A percentile compares a stretch with the other conserved stretches of the same genome.
phyloP scores from a whole-genome alignment of 345 rosid species.

The Aethionema arabicum region DNA sequence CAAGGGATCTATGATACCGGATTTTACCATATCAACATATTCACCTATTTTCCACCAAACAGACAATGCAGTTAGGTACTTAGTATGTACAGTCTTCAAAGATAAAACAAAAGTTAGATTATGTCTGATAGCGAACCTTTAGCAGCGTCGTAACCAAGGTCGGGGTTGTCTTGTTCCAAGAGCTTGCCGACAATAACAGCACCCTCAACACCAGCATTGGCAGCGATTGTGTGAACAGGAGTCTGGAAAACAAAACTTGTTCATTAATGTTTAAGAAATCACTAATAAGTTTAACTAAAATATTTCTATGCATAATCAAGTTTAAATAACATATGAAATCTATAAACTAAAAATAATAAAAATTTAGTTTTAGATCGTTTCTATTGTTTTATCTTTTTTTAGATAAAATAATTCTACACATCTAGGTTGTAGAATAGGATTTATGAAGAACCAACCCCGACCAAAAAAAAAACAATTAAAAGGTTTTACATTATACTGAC shows the following conservation, averaged over 20 bases:
- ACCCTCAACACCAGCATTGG: slow-evolving; percentile 94
- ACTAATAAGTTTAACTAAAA: too few species aligned
- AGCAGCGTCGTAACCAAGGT: slow-evolving; percentile 97
- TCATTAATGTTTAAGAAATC: too few species aligned
- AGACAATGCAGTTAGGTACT: not conserved
- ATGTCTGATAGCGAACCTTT: slow-evolving; percentile 48
- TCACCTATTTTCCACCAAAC: slow-evolving; percentile 50
- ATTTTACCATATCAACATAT: slow-evolving; percentile 89
- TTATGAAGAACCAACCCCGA: too few species aligned
- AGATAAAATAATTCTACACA: too few species aligned
- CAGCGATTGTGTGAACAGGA: slow-evolving; percentile 81
- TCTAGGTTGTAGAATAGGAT: too few species aligned
- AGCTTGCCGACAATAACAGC: slow-evolving; percentile 96
- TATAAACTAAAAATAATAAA: too few species aligned
- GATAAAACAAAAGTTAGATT: not conserved
- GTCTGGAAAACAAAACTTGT: slow-evolving; percentile 45
- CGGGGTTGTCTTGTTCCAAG: slow-evolving; percentile 83
- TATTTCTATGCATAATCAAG: too few species aligned
- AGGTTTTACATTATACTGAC: too few species aligned
- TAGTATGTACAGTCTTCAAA: not conserved
- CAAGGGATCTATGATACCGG: slow-evolving; percentile 90
- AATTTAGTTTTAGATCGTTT: too few species aligned
- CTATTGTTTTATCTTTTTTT: too few species aligned
- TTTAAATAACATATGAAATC: too few species aligned
- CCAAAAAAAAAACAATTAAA: too few species aligned